A percentile compares a stretch with the other conserved stretches of the same genome.
Conservation (phyloP, 225 moss, liverwort and hornwort genomes). For the Climacium dendroides region DNA sequence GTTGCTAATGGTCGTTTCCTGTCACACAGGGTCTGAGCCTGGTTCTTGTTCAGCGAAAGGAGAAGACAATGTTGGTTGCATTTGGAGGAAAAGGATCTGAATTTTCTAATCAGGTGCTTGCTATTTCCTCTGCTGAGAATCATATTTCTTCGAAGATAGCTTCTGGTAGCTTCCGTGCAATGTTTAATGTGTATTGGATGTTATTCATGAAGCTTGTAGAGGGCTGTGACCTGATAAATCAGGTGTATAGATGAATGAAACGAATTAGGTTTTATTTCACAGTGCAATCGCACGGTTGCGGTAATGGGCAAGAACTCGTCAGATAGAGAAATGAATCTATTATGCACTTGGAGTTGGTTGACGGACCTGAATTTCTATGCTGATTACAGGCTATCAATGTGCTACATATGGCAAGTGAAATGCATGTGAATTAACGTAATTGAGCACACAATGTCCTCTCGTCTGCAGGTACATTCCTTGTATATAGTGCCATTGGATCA, state of each 20-base stretch:
- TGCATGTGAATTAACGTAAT: neutral
- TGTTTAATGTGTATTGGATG: neutral
- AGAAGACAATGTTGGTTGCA: constrained; percentile 68
- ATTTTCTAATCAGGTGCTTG: constrained; percentile 37
- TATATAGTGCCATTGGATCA: constrained; percentile 42
- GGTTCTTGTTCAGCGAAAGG: constrained; percentile 73
- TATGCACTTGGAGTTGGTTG: neutral
- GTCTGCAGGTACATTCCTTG: constrained; percentile 45
- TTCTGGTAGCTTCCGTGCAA: neutral
- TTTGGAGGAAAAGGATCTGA: constrained; percentile 70
- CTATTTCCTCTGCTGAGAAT: neutral
- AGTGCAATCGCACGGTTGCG: neutral
- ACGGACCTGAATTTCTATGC: neutral
- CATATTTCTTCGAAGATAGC: neutral
- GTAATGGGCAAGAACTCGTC: neutral
- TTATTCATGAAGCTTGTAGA: neutral
- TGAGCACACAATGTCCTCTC: neutral
- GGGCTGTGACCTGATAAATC: neutral
- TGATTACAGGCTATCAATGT: neutral
- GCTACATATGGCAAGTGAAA: neutral
- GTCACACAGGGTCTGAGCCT: constrained; percentile 71
- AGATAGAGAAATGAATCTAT: neutral
- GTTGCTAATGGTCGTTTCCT: neutral
- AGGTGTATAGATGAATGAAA: neutral
- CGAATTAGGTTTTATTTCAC: neutral